Evolutionary conservation across 805 yeast genomes (phyloP), one percentile per base, ranked within the genome.

Genomic region (Kluyveromyces nonfermentans): DNA sequence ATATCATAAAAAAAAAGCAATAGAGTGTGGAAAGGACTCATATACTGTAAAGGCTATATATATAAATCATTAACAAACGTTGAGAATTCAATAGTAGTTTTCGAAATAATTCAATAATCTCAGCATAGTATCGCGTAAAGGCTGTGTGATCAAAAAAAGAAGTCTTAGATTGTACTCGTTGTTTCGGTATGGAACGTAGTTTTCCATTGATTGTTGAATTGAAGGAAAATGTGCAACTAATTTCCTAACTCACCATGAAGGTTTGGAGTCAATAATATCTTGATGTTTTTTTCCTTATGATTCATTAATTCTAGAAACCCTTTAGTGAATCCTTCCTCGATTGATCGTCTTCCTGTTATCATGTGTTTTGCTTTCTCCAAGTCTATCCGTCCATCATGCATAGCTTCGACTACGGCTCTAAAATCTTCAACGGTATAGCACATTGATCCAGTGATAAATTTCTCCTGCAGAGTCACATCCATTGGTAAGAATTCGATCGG

Each of bases 371-470:
- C 69, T 34, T 68, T 69, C 14, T 70, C 71, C 8, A 71, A 47
- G 28, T 62, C 64, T 45, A 78, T 75, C 30, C 57, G 51, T 14
- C 80, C 80, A 2, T 60, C 50, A 5, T 66, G 69, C 41, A 80
- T 61, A 7, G 81, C 78, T 0, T 57, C 63, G 17, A 78, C 67
- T 3, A 79, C 84, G 38, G 72, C 75, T 51, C 70, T 72, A 48
- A 80, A 78, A 57, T 80, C 85, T 44, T 63, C 62, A 17, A 71
- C 68, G 2, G 73, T 72, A 55, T 79, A 78, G 46, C 83, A 77
- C 68, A 78, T 77, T 1, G 83, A 77, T 2, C 84, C 85, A 35
- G 77, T 70, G 32, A 75, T 63, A 37, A 59, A 59, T 53, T 75
- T 79, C 56, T 80, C 85, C 43, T 70, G 69, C 51, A 70, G 63